Base-by-base conservation (phyloP, 2,329 filamentous ascomycete genomes). In the Capronia epimyces region DNA sequence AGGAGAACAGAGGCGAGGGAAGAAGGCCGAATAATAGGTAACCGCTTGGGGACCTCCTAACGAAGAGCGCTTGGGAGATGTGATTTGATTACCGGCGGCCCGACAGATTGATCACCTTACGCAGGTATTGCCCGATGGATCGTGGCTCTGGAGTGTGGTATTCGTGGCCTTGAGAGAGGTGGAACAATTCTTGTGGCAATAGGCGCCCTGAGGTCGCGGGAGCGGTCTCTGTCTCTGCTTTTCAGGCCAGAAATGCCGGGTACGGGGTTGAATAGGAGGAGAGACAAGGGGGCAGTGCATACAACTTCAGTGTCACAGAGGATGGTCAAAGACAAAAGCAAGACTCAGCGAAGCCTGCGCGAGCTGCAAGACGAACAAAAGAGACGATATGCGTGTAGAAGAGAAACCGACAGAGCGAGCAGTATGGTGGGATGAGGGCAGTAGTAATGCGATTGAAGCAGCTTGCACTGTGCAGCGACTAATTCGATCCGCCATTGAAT, bases 311-410 rank as follows among this genome's bases (percentile, higher is more conserved):
- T 37, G 34, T 37, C 34, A 37, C n/a, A 8, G 18, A 20, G 34
- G 34, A 42, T 42, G 44, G 34, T 48, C 40, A 37, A 46, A 50
- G 40, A 36, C 25, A 12, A 37, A 42, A 34, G 6, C 31, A 47
- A 34, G 50, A 55, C 58, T 60, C 59, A 50, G 56, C 60, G 60
- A 60, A 56, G 50, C 60, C 60, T 57, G 60, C 60, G 58, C 57
- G 58, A 58, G 57, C 45, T 55, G 52, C 15, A 47, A 48, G 20
- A 20, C 34, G 41, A 46, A 49, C n/a, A 40, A 15, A 56, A 47
- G 39, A 18, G 9, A 15, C n/a, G 42, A 44, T 16, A 22, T 31
- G 42, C n/a, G 44, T 27, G 24, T 43, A 53, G 53, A 47, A 31
- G 49, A 48, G 21, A 41, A 41, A 25, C 9, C 16, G 22, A 15